Percentiles rank a stretch among this genome's conserved stretches.
phyloP scores from a whole-genome alignment of 768 basidiomycete species.

The Omphalotus guepiniiformis region DNA sequence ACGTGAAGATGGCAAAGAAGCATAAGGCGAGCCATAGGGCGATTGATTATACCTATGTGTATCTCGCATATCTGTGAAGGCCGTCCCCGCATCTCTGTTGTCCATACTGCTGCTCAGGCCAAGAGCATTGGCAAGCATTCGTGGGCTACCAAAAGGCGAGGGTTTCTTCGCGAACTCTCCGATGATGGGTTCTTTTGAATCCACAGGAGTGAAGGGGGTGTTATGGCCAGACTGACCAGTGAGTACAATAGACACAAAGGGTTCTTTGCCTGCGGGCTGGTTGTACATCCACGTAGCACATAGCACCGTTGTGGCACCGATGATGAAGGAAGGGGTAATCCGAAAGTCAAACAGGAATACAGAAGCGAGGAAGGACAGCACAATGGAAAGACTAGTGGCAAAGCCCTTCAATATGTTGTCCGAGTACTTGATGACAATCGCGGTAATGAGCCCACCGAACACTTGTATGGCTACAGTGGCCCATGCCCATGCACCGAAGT shows the following conservation, averaged over 20 bases:
- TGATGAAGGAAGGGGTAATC: conserved; percentile 82
- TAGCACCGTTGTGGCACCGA: conserved; percentile 84
- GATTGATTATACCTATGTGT: conserved; percentile 33
- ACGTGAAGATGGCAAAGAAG: conserved; percentile 30
- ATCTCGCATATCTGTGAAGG: conserved; percentile 27
- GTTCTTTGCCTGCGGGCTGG: conserved; percentile 45
- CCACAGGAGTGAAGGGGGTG: conserved; percentile 40
- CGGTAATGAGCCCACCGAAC: conserved; percentile 89
- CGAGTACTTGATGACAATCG: conserved; percentile 94
- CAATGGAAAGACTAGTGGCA: conserved; percentile 90
- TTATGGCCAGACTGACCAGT: conserved; percentile 22
- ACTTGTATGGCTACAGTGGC: conserved; percentile 89
- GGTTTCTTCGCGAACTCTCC: conserved; percentile 50
- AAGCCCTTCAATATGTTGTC: conserved; percentile 98
- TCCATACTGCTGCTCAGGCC: conserved; percentile 22
- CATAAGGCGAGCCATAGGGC: conserved; percentile 40
- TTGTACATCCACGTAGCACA: conserved; percentile 95
- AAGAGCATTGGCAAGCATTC: conserved; percentile 46
- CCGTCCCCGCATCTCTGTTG: conserved; percentile 1
- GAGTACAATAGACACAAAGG: conserved; percentile 21
- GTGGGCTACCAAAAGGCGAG: conserved; percentile 46
- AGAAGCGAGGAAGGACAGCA: conserved; percentile 91
- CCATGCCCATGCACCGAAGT: conserved; percentile 96
- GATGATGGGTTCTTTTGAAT: conserved; percentile 52
- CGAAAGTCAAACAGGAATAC: conserved; percentile 88